Percentiles rank a stretch among this genome's conserved stretches.
phyloP scores from a whole-genome alignment of 1,139 yeast genomes.

The Saccharomyces hybrid region DNA sequence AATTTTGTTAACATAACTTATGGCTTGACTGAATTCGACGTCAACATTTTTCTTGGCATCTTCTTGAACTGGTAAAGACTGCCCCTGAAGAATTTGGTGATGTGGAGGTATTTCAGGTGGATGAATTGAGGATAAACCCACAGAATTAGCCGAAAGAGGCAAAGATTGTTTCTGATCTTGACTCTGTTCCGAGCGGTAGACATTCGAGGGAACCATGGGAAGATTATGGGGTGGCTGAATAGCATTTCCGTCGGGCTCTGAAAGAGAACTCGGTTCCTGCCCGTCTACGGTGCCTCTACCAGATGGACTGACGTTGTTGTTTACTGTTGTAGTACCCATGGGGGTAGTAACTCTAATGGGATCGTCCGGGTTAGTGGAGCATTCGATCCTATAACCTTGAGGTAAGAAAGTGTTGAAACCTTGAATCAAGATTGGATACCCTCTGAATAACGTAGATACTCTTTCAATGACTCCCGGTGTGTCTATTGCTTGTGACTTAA shows the following conservation, averaged over 20 bases:
- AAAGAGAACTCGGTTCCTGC: background rate
- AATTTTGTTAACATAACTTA: constrained; percentile 89
- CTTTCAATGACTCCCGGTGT: constrained; percentile 98
- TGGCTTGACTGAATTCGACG: constrained; percentile 95
- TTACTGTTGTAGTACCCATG: constrained; percentile 59
- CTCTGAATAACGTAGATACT: constrained; percentile 82
- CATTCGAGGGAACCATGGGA: constrained; percentile 6
- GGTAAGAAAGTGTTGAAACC: constrained; percentile 97
- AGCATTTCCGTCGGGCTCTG: background rate
- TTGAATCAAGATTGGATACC: constrained; percentile 88
- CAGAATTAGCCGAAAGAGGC: background rate
- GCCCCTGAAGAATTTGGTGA: background rate
- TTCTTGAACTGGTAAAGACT: constrained; percentile 13
- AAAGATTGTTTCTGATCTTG: constrained; percentile 7
- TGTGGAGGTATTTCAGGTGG: background rate
- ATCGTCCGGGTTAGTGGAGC: constrained; percentile 82
- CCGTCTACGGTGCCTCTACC: background rate
- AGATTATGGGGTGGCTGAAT: constrained; percentile 7
- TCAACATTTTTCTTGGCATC: constrained; percentile 54
- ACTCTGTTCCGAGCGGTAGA: constrained; percentile 1
- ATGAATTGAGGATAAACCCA: background rate
- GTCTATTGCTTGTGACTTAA: constrained; percentile 90
- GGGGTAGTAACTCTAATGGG: constrained; percentile 96
- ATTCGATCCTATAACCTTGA: constrained; percentile 91
- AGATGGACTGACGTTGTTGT: background rate